phyloP scores from a whole-genome alignment of 257 asterid species.

The Gentiana macrophylla region DNA sequence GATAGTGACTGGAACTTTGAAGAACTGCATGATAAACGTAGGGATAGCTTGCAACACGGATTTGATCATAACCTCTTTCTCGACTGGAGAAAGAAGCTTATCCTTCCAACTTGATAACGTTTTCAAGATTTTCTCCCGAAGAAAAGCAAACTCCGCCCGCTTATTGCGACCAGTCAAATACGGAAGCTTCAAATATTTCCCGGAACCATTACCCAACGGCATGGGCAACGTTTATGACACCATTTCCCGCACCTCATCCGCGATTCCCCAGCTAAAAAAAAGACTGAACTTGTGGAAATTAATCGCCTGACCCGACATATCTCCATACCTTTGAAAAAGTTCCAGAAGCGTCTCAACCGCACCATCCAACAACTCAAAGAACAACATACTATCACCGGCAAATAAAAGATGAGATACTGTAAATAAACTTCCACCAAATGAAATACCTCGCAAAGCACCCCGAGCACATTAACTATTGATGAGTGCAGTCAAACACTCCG shows the following conservation, averaged over 20 bases:
- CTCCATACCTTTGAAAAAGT: background rate
- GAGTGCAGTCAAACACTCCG: background rate
- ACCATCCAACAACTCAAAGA: too few species aligned
- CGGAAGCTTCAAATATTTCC: background rate
- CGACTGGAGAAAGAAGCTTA: background rate
- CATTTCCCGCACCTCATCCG: background rate
- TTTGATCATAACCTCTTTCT: background rate
- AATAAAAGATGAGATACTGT: background rate
- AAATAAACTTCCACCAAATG: background rate
- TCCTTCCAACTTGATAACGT: background rate
- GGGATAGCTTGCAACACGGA: background rate
- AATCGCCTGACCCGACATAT: background rate
- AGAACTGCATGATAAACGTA: background rate
- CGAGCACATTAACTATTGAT: too few species aligned
- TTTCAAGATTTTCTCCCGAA: background rate
- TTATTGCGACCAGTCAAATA: background rate
- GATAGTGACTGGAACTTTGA: background rate
- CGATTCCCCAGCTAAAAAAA: background rate
- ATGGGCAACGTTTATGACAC: background rate
- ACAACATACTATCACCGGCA: background rate
- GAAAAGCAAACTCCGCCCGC: background rate
- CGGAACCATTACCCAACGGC: background rate
- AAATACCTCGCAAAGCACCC: background rate
- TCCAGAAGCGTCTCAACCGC: background rate
- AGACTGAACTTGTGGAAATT: background rate